Evolutionary conservation across 768 basidiomycete genomes (phyloP), one percentile per base, ranked within the genome.

Genomic region (Leccinum broughii): DNA sequence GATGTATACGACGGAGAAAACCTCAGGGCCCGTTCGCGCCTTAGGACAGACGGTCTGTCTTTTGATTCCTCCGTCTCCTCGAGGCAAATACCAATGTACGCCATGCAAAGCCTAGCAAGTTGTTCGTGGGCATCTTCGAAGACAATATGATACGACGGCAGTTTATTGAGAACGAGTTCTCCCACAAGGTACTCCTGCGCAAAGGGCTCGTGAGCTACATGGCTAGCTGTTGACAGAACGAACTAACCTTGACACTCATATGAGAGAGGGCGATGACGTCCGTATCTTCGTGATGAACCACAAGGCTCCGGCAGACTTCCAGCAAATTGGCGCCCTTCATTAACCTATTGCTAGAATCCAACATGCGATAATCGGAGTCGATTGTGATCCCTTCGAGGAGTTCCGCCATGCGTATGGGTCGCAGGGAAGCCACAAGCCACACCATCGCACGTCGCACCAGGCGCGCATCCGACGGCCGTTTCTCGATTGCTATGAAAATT

Each of bases 241-340:
- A 17, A 9, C 51, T 51, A n/a, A 68, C 66, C 51, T 61, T 66
- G 11, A 67, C 55, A 46, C 66, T 67, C 62, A 61, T 61, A n/a
- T 64, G 66, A 24, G 66, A 61, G 0, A 57, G 58, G 0, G 62
- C 22, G 7, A 67, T 14, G 3, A 62, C 28, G 10, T 64, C 66
- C 0, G 60, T 67, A 5, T 64, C 56, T 4, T 55, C 6, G 1
- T 68, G 2, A 14, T 64, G 58, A n/a, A 56, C 17, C 4, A 67
- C 56, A 3, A 67, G 62, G 32, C 60, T 58, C 22, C 22, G 50
- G 30, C 55, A 11, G 7, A 56, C 35, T 4, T 60, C 54, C 24
- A 67, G 5, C 1, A 67, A 55, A 34, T 2, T 3, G 0, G 26
- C 0, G 0, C 10, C 51, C 1, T 46, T n/a, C 1, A 64, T 54